Evolutionary conservation across 2,329 filamentous ascomycete species (phyloP).

Genomic region (Alternaria panax): DNA sequence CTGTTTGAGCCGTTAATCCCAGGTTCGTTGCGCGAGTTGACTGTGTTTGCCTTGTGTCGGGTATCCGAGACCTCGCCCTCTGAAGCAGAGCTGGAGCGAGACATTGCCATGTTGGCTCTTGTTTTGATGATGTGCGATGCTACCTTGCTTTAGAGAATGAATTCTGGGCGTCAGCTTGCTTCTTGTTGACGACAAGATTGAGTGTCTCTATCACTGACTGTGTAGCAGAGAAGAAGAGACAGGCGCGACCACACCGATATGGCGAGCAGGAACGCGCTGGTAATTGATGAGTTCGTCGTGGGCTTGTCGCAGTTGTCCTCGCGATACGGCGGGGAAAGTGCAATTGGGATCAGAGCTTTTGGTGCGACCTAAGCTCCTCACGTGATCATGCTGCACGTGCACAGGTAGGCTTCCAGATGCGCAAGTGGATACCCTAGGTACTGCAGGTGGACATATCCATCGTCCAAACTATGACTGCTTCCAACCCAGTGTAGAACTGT

Average conservation of each 20-base stretch:
- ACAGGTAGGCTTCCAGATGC: not conserved
- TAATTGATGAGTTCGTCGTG: slow-evolving; percentile 21
- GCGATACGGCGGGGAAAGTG: slow-evolving; percentile 21
- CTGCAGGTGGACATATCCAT: not conserved
- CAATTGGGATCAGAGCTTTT: slow-evolving; percentile 16
- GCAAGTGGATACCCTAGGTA: too few relatives aligned
- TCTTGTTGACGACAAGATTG: slow-evolving; percentile 34
- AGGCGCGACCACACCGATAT: slow-evolving; percentile 18
- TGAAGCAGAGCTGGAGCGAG: slow-evolving; percentile 38
- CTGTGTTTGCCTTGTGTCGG: slow-evolving; percentile 47
- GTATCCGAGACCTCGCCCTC: slow-evolving; percentile 40
- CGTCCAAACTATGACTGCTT: not conserved
- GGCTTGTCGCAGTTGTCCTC: slow-evolving; percentile 18
- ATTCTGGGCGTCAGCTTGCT: slow-evolving; percentile 42
- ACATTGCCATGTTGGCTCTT: slow-evolving; percentile 30
- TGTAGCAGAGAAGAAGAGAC: slow-evolving; percentile 35
- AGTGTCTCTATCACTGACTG: slow-evolving; percentile 50
- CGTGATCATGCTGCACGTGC: not conserved
- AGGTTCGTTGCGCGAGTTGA: slow-evolving; percentile 37
- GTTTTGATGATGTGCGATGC: slow-evolving; percentile 8
- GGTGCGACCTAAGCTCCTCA: slow-evolving; percentile 5
- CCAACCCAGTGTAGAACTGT: not conserved
- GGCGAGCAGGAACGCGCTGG: slow-evolving; percentile 8
- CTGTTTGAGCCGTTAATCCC: slow-evolving; percentile 47
- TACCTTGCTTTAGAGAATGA: slow-evolving; percentile 17